A percentile compares a stretch with the other conserved stretches of the same genome.
Evolutionary conservation across 306 rosid species (phyloP).

Genomic region (Argentina anserina): DNA sequence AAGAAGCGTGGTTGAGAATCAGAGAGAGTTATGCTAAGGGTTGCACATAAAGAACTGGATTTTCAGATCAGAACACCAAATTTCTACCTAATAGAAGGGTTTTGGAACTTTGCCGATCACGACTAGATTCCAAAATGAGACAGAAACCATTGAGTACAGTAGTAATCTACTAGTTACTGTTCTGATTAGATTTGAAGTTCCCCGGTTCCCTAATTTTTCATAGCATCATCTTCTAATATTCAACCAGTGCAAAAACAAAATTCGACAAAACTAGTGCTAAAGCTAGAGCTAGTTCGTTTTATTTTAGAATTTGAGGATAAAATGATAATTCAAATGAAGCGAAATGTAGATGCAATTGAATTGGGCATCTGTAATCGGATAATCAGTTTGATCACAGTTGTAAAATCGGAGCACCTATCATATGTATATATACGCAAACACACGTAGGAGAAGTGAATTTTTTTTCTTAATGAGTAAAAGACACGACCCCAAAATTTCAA

Average conservation of each 20-base stretch:
- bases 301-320: not conserved
- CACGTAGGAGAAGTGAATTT: too few relatives aligned
- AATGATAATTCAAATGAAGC: not conserved
- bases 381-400: too few relatives aligned
- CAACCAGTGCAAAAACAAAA: not conserved
- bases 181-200: too few relatives aligned
- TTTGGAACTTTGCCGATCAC: not conserved
- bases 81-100: not conserved
- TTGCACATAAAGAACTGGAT: constrained; percentile 1
- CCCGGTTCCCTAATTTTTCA: not conserved
- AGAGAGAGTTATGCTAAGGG: not conserved
- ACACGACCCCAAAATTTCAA: too few relatives aligned
- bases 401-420: too few relatives aligned
- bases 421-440: too few relatives aligned
- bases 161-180: not conserved
- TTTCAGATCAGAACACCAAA: not conserved
- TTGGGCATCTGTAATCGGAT: not conserved
- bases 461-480: too few relatives aligned
- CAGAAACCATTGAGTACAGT: not conserved
- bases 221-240: not conserved
- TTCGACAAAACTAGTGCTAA: not conserved
- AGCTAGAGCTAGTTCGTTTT: not conserved
- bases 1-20: not conserved
- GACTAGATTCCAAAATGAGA: not conserved
- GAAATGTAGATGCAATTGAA: not conserved